These are phyloP conservation scores for Acorus calamus DNA, from an alignment of 106 monocot genomes.

Conservation along the genomic window DNA sequence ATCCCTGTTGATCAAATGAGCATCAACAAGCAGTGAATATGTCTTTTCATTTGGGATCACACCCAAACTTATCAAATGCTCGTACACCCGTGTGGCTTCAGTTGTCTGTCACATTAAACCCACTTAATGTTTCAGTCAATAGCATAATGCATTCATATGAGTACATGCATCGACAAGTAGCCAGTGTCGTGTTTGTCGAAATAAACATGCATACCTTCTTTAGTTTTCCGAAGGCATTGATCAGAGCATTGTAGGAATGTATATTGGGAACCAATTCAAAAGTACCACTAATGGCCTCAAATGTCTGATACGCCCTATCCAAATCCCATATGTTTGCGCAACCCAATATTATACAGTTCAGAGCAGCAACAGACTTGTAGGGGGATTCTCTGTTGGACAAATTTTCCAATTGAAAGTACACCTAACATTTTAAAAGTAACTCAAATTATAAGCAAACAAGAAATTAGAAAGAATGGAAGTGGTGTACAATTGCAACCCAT, in stretches of 20 bases:
- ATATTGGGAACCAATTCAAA: conserved; percentile 69
- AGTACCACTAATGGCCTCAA: conserved; percentile 66
- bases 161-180: background rate
- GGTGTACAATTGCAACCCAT: too few species aligned
- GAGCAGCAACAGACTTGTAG: conserved; percentile 80
- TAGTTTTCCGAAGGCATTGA: conserved; percentile 77
- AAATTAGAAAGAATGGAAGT: too few species aligned
- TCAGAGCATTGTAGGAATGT: conserved; percentile 91
- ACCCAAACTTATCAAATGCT: conserved; percentile 73
- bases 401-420: conserved; percentile 87
- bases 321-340: conserved; percentile 99
- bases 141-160: background rate
- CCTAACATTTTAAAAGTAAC: conserved; percentile 28
- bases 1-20: conserved; percentile 81
- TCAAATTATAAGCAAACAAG: too few species aligned
- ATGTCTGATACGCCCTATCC: conserved; percentile 88
- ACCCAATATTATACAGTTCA: conserved; percentile 89
- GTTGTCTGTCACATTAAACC: conserved; percentile 34
- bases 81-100: conserved; percentile 82
- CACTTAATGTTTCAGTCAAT: conserved; percentile 1
- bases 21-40: conserved; percentile 67
- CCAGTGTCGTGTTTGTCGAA: background rate
- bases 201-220: conserved; percentile 40
- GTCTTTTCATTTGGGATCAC: conserved; percentile 84
- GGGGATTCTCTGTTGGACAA: conserved; percentile 51